These are phyloP conservation scores for Oligophagozyma castellii DNA, from an alignment of 1,139 yeast genomes.

Conservation along the genomic window DNA sequence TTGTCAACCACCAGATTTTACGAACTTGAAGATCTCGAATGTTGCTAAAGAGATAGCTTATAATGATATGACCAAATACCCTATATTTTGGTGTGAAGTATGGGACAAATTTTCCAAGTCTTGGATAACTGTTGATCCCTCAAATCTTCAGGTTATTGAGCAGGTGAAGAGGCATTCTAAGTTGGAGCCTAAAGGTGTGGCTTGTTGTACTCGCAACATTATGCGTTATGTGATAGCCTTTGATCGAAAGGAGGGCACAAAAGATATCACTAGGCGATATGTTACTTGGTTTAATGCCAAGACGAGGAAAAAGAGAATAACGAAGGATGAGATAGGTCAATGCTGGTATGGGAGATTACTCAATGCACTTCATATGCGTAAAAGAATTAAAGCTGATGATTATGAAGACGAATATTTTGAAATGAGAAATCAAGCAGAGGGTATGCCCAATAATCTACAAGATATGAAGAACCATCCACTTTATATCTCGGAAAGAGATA, in stretches of 20 bases:
- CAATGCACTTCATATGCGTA: constrained; percentile 18
- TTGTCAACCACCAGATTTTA: constrained; percentile 80
- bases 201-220: constrained; percentile 42
- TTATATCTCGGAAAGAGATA: constrained; percentile 68
- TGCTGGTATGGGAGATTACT: constrained; percentile 44
- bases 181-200: constrained; percentile 59
- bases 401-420: constrained; percentile 60
- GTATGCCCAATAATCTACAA: constrained; percentile 71
- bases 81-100: constrained; percentile 87
- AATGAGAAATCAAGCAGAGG: constrained; percentile 58
- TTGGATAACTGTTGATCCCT: constrained; percentile 84
- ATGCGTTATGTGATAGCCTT: constrained; percentile 66
- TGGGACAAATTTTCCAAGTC: constrained; percentile 62
- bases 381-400: constrained; percentile 40
- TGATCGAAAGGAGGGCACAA: constrained; percentile 48
- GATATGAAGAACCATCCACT: constrained; percentile 83
- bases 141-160: constrained; percentile 51
- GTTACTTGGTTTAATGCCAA: constrained; percentile 58
- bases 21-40: constrained; percentile 25
- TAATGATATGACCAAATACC: constrained; percentile 28
- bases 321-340: constrained; percentile 41
- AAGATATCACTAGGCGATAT: constrained; percentile 82
- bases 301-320: constrained; percentile 58
- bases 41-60: constrained; percentile 9
- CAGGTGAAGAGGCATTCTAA: constrained; percentile 48